Base-by-base conservation (phyloP, 2,329 filamentous ascomycete species). In the Exophiala alcalophila region DNA sequence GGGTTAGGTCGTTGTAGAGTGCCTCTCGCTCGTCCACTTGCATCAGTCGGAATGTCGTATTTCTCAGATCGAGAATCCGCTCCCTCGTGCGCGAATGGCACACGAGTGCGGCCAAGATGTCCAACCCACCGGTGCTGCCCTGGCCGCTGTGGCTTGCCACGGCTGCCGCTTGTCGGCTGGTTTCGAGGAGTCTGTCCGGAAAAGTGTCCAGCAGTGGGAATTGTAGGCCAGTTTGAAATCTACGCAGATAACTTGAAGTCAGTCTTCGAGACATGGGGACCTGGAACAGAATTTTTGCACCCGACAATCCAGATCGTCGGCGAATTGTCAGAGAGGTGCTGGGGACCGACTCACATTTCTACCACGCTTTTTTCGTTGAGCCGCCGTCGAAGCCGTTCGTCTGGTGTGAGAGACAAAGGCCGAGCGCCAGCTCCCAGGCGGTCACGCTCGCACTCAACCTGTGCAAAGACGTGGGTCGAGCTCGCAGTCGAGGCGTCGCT, bases 191-290 rank as follows among this genome's bases (percentile, higher is more conserved):
- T 40, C 96, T 83, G 20, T 70, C 56, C 1, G 92, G 92, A 60
- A 86, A 96, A 61, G 88, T 94, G 59, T 92, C 82, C 23, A 94
- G 74, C 19, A 90, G 60, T 1, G 91, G 89, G 58, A 89, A 92
- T 11, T 40, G 40, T 14, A 55, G 45, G 5, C 38, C 39, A 15
- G 50, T 49, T 26, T 42, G 44, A 43, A 48, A 56, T 25, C 42
- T 52, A 43, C 32, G 41, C 48, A 21, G 7, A n/a, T n/a, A n/a
- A n/a, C n/a, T n/a, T n/a, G n/a, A 35, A 16, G 26, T 43, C 29
- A 45, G 36, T 30, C 28, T 23, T 20, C 21, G 8, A n/a, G 23
- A 16, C 18, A 35, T 9, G 11, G 18, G 14, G 27, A 18, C 9
- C 23, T 6, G 21, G 16, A 6, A 8, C 4, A 6, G 12, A 18